These are phyloP conservation scores for Penicillium pancosmium DNA, from an alignment of 495 filamentous ascomycete genomes.

Conservation along the genomic window DNA sequence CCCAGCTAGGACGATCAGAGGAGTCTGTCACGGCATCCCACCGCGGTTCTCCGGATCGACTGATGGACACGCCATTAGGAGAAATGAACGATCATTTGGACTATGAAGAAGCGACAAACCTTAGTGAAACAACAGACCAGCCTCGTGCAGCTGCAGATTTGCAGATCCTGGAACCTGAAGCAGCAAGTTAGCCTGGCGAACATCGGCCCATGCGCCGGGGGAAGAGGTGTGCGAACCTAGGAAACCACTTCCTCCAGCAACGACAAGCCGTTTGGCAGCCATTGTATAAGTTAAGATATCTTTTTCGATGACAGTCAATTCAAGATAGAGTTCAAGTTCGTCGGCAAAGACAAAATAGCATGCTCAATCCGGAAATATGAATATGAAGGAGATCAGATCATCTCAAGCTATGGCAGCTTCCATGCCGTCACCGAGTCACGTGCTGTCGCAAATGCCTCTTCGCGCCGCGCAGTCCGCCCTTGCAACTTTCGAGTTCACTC, in stretches of 20 bases:
- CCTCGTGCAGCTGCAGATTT: slow-evolving; percentile 78
- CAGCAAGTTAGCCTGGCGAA: slow-evolving; percentile 12
- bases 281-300: slow-evolving; percentile 26
- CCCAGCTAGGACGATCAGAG: slow-evolving; percentile 73
- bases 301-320: neutral
- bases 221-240: slow-evolving; percentile 54
- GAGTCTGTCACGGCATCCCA: slow-evolving; percentile 83
- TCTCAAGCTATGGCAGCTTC: slow-evolving; percentile 15
- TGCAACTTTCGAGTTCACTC: neutral
- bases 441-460: slow-evolving; percentile 10
- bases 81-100: neutral
- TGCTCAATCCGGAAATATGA: neutral
- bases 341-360: neutral
- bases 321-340: neutral
- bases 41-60: slow-evolving; percentile 83
- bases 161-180: slow-evolving; percentile 80
- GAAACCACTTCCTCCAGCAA: slow-evolving; percentile 95
- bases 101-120: slow-evolving; percentile 52
- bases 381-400: neutral
- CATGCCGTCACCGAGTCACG: slow-evolving; percentile 29
- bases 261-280: slow-evolving; percentile 72
- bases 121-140: slow-evolving; percentile 89
- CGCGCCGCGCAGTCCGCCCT: slow-evolving; percentile 8
- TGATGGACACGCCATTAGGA: slow-evolving; percentile 34
- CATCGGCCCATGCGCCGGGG: neutral